A percentile compares a stretch with the other conserved stretches of the same genome.
Evolutionary conservation across 768 basidiomycete genomes (phyloP).

Genomic region (Tulasnella sp.): DNA sequence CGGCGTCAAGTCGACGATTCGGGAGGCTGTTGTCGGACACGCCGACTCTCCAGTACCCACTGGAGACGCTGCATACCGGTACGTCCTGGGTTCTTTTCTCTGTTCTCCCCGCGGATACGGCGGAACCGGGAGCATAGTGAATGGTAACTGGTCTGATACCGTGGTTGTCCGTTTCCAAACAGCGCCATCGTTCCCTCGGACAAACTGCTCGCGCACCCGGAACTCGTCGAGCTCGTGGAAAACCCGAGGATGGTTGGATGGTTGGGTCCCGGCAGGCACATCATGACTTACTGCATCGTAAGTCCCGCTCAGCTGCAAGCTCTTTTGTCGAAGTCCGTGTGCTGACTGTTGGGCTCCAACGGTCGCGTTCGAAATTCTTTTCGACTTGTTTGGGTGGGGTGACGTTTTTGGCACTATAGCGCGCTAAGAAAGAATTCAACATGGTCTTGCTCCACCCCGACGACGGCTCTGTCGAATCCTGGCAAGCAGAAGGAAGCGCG

Average conservation of each 20-base stretch:
- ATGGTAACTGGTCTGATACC: neutral
- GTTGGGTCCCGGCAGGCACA: slow-evolving; percentile 38
- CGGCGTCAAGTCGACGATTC: slow-evolving; percentile 52
- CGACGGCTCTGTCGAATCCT: slow-evolving; percentile 40
- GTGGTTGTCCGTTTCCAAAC: neutral
- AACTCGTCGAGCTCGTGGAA: slow-evolving; percentile 51
- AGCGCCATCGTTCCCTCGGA: slow-evolving; percentile 50
- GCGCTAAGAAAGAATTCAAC: slow-evolving; percentile 33
- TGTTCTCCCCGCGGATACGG: neutral
- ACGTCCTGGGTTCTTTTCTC: neutral
- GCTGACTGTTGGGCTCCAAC: too few species aligned
- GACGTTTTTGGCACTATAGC: slow-evolving; percentile 23
- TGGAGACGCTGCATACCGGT: slow-evolving; percentile 58
- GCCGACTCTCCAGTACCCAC: slow-evolving; percentile 49
- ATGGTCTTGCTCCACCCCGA: slow-evolving; percentile 31
- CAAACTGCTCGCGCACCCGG: slow-evolving; percentile 49
- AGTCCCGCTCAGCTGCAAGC: neutral
- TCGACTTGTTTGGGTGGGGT: neutral
- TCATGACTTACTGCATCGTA: slow-evolving; percentile 29
- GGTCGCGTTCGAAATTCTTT: too few species aligned
- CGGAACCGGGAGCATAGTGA: too few species aligned
- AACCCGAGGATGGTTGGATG: slow-evolving; percentile 49
- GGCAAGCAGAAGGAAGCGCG: slow-evolving; percentile 44
- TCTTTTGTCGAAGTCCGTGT: neutral
- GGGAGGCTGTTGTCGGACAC: slow-evolving; percentile 49